These are phyloP conservation scores for Venturia effusa DNA, from an alignment of 2,329 filamentous ascomycete species.

Conservation along the genomic window DNA sequence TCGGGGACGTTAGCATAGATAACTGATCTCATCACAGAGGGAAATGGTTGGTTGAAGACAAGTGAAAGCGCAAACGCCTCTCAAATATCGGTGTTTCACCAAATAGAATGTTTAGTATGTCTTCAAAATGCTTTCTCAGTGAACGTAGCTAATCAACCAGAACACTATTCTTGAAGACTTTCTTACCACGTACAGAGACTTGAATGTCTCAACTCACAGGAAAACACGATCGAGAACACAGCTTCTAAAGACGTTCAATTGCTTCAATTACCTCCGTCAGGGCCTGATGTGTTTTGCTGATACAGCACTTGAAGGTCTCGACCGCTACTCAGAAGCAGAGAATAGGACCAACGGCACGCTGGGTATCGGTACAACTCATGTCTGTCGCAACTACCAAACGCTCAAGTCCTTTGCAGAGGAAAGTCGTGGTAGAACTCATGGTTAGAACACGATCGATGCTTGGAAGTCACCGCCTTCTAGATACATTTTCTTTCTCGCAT, in stretches of 20 bases:
- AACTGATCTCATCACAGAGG: background rate
- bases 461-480: too few species aligned
- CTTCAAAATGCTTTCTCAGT: too few species aligned
- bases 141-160: background rate
- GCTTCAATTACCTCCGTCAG: conserved; percentile 15
- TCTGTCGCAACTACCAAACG: background rate
- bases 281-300: conserved; percentile 13
- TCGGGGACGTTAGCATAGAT: background rate
- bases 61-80: background rate
- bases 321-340: background rate
- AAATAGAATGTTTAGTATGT: background rate
- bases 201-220: background rate
- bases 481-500: background rate
- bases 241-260: background rate
- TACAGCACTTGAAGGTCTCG: conserved; percentile 7
- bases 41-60: background rate
- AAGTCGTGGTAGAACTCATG: background rate
- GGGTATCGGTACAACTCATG: background rate
- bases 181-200: background rate
- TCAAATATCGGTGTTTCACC: background rate
- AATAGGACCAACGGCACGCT: background rate
- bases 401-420: background rate
- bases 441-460: background rate
- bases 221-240: background rate
- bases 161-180: background rate